Evolutionary conservation across 805 yeast genomes (phyloP), one percentile per base, ranked within the genome.

Genomic region (Starmerella cellae): DNA sequence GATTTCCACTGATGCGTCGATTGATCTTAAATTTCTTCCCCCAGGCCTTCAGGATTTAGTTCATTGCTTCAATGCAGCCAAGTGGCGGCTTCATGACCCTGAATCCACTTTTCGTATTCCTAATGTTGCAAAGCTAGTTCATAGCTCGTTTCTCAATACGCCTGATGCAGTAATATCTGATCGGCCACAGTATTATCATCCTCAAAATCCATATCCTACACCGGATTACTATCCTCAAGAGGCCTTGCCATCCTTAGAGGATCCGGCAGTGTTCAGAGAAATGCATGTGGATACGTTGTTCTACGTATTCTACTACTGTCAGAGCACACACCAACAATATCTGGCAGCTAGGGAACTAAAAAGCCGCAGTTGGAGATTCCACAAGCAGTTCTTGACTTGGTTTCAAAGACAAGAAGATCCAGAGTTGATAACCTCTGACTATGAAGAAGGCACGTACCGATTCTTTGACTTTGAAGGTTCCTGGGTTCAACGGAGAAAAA

Each of bases 141-240:
- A 83, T 57, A 72, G 80, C 1, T 85, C 96, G 2, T 67, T 83
- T 45, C 66, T 82, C 52, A 81, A 82, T 55, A 84, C 96, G 59
- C 97, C 98, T 0, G 97, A 91, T 62, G 82, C 97, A 1, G 72
- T 77, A 45, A 94, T 88, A 58, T 79, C 94, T 2, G 96, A 88
- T 55, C 73, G 68, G 52, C 94, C 96, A 16, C 73, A 79, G 47
- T 71, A 73, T 58, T 77, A 84, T 58, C 73, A 71, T 38, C 88
- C 96, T 5, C 70, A 73, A 19, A 75, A 77, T 51, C 93, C 93
- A 41, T 93, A 81, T 57, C 94, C 95, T 22, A 83, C 94, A 6
- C 82, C 91, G 30, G 73, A 81, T 19, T 82, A 79, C 61, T 91
- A 83, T 62, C 98, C 98, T 2, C 83, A 77, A 57, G 91, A 81